Conservation (phyloP, 768 basidiomycete genomes). For the Pleurotus platypus region DNA sequence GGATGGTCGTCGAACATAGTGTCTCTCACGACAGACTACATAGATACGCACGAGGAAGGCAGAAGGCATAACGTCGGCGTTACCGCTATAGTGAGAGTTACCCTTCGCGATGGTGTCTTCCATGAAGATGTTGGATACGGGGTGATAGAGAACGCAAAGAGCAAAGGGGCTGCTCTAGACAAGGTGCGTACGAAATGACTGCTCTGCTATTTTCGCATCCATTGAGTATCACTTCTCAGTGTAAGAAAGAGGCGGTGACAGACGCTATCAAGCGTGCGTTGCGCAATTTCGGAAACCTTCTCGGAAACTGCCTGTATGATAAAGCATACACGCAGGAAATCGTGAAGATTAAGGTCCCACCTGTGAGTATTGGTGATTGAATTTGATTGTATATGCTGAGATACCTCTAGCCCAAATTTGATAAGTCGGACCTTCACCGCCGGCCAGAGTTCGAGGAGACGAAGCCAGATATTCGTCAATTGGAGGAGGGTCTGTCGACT, state of each 20-base stretch:
- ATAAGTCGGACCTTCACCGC: slow-evolving; percentile 63
- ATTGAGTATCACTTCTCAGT: slow-evolving; percentile 42
- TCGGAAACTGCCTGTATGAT: slow-evolving; percentile 98
- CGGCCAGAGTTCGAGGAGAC: slow-evolving; percentile 64
- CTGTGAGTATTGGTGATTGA: slow-evolving; percentile 47
- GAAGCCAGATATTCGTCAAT: slow-evolving; percentile 24
- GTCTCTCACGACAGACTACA: slow-evolving; percentile 71
- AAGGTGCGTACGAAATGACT: slow-evolving; percentile 62
- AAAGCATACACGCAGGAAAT: slow-evolving; percentile 84
- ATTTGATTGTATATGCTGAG: not conserved
- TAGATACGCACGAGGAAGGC: slow-evolving; percentile 71
- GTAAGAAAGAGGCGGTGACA: slow-evolving; percentile 97
- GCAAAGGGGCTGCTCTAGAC: slow-evolving; percentile 83
- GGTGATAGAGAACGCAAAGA: slow-evolving; percentile 76
- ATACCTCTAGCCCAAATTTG: slow-evolving; percentile 55
- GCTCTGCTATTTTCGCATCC: not conserved
- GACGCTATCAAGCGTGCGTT: slow-evolving; percentile 91
- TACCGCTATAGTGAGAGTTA: slow-evolving; percentile 83
- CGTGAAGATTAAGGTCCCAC: slow-evolving; percentile 79
- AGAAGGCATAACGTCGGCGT: slow-evolving; percentile 68
- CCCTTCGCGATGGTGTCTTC: slow-evolving; percentile 79
- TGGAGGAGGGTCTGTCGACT: not conserved
- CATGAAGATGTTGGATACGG: slow-evolving; percentile 98
- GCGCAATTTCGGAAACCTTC: slow-evolving; percentile 87
- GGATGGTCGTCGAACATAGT: slow-evolving; percentile 88